Conservation (phyloP, 208 protist species). For the Acanthamoeba castellanii region DNA sequence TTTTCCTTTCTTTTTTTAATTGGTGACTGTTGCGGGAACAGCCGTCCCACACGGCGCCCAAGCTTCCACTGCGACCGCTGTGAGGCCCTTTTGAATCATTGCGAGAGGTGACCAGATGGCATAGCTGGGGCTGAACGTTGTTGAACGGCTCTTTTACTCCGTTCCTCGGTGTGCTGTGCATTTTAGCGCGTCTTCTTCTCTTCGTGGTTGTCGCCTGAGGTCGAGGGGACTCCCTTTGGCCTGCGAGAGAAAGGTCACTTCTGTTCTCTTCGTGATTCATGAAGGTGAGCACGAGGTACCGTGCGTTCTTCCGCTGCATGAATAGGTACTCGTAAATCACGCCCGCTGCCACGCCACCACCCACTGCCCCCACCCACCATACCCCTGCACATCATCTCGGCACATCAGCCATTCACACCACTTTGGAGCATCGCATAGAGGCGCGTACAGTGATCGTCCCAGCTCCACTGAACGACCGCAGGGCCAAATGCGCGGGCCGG, state of each 20-base stretch:
- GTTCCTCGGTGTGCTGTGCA: too few relatives aligned
- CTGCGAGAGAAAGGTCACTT: neutral
- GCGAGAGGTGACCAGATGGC: too few relatives aligned
- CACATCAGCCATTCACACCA: neutral
- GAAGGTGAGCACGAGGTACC: neutral
- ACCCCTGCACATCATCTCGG: neutral
- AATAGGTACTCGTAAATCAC: conserved; percentile 43
- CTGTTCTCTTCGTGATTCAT: neutral
- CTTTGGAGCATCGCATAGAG: neutral
- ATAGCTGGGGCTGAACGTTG: too few relatives aligned
- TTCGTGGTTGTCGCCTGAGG: conserved; percentile 14
- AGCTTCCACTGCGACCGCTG: too few relatives aligned
- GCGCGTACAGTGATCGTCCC: conserved; percentile 42
- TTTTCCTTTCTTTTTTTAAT: too few relatives aligned
- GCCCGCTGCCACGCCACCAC: neutral
- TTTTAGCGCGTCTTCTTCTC: conserved; percentile 5
- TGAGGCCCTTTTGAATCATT: too few relatives aligned
- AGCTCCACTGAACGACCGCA: neutral
- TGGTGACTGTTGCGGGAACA: too few relatives aligned
- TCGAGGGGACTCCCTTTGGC: neutral
- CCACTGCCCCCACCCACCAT: conserved; percentile 9
- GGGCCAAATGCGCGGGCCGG: conserved; percentile 15
- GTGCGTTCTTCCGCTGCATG: conserved; percentile 29
- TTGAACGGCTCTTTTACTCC: too few relatives aligned
- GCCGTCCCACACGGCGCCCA: too few relatives aligned